phyloP scores from a whole-genome alignment of 176 grass and related monocot species.

The Saccharum spontaneum region DNA sequence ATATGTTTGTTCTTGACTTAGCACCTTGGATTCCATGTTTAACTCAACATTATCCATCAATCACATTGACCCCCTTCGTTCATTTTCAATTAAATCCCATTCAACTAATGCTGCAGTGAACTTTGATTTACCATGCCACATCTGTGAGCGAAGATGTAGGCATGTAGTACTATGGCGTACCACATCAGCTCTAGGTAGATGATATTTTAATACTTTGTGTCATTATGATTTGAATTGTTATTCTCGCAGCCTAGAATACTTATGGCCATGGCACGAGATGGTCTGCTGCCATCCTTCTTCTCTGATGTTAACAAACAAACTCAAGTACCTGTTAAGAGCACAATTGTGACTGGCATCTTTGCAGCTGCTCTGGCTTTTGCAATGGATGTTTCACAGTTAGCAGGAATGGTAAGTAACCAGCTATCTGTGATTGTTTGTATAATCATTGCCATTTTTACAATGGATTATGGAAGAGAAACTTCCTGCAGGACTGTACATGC shows the following conservation, averaged over 20 bases:
- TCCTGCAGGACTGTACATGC: not conserved
- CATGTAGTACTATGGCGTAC: not conserved
- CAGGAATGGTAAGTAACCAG: constrained; percentile 86
- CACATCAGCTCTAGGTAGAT: not conserved
- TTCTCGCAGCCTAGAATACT: constrained; percentile 91
- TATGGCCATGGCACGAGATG: constrained; percentile 98
- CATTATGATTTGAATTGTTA: not conserved
- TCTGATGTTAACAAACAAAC: constrained; percentile 72
- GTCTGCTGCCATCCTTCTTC: constrained; percentile 87
- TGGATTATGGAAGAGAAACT: constrained; percentile 1
- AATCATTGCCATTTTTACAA: constrained; percentile 2
- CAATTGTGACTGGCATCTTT: constrained; percentile 70
- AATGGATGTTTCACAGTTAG: constrained; percentile 98
- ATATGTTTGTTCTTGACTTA: not conserved
- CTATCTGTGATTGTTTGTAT: not conserved
- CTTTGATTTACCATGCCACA: not conserved
- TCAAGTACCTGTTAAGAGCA: constrained; percentile 96
- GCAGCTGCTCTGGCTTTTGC: constrained; percentile 74
- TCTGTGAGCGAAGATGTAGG: not conserved
- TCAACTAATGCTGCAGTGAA: not conserved
- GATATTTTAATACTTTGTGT: not conserved
- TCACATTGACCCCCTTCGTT: not conserved
- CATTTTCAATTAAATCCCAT: not conserved
- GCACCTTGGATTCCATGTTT: not conserved
- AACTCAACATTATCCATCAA: not conserved